Conservation (phyloP, 345 rosid genomes). For the Camelina hispida region DNA sequence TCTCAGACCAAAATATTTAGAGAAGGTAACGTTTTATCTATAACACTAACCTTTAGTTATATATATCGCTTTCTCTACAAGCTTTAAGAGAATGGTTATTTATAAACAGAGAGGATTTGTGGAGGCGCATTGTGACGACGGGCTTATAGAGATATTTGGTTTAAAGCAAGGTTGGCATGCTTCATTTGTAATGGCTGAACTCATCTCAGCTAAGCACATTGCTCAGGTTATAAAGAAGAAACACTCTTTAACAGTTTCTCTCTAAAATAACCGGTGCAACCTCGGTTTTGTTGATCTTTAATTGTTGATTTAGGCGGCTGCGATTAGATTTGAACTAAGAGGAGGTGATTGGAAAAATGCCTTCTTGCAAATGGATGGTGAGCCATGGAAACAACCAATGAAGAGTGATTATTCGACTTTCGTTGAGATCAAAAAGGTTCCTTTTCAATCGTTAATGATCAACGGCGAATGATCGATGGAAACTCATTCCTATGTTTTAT, state of each 20-base stretch:
- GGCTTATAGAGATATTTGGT: slow-evolving; percentile 91
- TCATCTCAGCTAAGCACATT: slow-evolving; percentile 94
- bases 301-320: slow-evolving; percentile 64
- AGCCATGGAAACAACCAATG: slow-evolving; percentile 94
- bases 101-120: slow-evolving; percentile 79
- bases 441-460: slow-evolving; percentile 72
- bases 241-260: background rate
- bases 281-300: slow-evolving; percentile 6
- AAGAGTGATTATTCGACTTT: slow-evolving; percentile 72
- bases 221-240: slow-evolving; percentile 65
- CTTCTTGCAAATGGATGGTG: slow-evolving; percentile 98
- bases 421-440: slow-evolving; percentile 82
- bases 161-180: slow-evolving; percentile 99
- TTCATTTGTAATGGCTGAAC: slow-evolving; percentile 94
- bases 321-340: slow-evolving; percentile 83
- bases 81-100: background rate
- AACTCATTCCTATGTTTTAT: background rate
- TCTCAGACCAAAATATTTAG: slow-evolving; percentile 76
- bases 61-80: background rate
- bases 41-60: background rate
- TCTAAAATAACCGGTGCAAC: background rate
- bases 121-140: slow-evolving; percentile 92
- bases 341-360: slow-evolving; percentile 90
- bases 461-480: slow-evolving; percentile 52
- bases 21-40: slow-evolving; percentile 62